Evolutionary conservation across 2,329 filamentous ascomycete species (phyloP), one percentile per base, ranked within the genome.

Genomic region (Fusarium newnesense): DNA sequence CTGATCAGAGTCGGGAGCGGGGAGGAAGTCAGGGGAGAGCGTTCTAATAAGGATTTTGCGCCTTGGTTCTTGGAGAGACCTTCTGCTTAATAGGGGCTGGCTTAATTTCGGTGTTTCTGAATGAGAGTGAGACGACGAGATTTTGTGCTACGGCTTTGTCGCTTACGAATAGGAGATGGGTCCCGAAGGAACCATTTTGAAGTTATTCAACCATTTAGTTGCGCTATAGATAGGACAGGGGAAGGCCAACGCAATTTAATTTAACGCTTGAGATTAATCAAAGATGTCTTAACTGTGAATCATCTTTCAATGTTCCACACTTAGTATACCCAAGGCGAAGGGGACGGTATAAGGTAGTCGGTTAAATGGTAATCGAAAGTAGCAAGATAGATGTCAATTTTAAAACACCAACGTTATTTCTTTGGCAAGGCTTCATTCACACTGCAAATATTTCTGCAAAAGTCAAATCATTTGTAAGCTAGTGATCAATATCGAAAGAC

Each of bases 81-180:
- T 49, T 43, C 24, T 56, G 7, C 30, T 43, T 30, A 26, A 72
- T 39, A 54, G 40, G 39, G 68, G 53, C 21, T 63, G 66, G 52
- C 11, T 50, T 68, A 49, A 72, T 64, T 56, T 67, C 62, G 56
- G 62, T 50, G 24, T 44, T 70, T 70, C 52, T 69, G 36, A 19
- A 40, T 28, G 50, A 57, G 50, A 42, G 59, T 69, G 44, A 53
- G 30, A 70, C 52, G 54, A 57, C 28, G 56, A 12, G 13, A 40
- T 46, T 30, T 71, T 73, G 70, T 74, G 67, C 57, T 39, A 72
- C 57, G 19, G 15, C 46, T 24, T 16, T 42, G 26, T 18, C 39
- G 36, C 26, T 49, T 28, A 60, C 16, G 34, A 28, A 43, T 12
- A 67, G 21, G 39, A 30, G 44, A 36, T 50, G 18, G 32, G 37